These are phyloP conservation scores for Myxozyma sirexii DNA, from an alignment of 805 yeast genomes.

Conservation along the genomic window DNA sequence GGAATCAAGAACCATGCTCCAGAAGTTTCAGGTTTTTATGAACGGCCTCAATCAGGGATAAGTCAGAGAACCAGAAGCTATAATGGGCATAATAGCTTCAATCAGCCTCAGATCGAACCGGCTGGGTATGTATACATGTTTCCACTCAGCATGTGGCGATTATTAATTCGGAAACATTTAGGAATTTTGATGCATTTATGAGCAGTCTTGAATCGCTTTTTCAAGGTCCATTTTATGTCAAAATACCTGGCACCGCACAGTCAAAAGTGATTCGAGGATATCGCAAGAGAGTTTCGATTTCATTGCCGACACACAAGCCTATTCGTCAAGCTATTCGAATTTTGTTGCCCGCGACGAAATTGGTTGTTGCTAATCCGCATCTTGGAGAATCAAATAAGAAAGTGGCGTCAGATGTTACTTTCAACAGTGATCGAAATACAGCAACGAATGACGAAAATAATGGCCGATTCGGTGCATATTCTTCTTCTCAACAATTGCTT, in stretches of 20 bases:
- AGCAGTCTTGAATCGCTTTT: background rate
- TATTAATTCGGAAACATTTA: background rate
- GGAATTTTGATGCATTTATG: background rate
- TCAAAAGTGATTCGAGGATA: conserved; percentile 25
- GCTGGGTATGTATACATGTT: background rate
- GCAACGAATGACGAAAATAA: background rate
- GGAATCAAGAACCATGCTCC: no score
- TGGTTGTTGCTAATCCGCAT: background rate
- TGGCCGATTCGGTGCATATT: no score
- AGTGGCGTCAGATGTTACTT: no score
- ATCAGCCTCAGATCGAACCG: no score
- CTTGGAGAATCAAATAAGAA: no score
- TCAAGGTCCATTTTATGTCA: conserved; percentile 30
- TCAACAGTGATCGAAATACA: background rate
- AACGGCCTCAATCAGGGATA: no score
- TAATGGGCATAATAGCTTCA: no score
- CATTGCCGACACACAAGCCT: background rate
- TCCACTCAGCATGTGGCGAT: background rate
- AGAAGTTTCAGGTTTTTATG: no score
- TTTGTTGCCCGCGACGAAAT: background rate
- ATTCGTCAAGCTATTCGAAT: conserved; percentile 2
- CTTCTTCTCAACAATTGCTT: background rate
- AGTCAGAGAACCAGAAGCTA: no score
- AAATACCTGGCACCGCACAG: conserved; percentile 23
- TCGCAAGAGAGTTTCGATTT: background rate